Conservation (phyloP, 108 stramenopile genomes). For the Ochromonas danica region DNA sequence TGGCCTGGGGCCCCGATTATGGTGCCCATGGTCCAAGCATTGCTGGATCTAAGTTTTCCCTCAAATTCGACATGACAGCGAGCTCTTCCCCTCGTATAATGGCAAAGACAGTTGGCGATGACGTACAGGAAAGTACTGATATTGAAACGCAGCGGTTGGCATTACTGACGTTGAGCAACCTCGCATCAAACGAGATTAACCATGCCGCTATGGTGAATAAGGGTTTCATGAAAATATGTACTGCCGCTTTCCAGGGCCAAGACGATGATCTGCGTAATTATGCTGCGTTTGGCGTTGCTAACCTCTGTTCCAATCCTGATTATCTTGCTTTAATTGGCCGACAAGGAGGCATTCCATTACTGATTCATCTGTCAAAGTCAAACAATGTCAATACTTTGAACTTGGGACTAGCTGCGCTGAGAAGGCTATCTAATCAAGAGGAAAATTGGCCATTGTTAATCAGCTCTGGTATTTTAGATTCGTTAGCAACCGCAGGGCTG, state of each 20-base stretch:
- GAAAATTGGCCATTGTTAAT: slow-evolving; percentile 62
- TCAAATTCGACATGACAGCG: neutral
- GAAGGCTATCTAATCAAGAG: slow-evolving; percentile 60
- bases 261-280: slow-evolving; percentile 52
- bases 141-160: slow-evolving; percentile 57
- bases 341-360: slow-evolving; percentile 56
- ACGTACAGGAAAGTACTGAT: slow-evolving; percentile 28
- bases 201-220: slow-evolving; percentile 57
- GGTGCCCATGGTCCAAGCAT: neutral
- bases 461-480: slow-evolving; percentile 50
- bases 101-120: neutral
- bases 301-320: slow-evolving; percentile 64
- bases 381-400: slow-evolving; percentile 60
- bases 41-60: neutral
- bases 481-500: slow-evolving; percentile 56
- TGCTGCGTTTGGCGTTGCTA: slow-evolving; percentile 67
- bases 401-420: slow-evolving; percentile 65
- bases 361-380: slow-evolving; percentile 58
- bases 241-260: neutral
- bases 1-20: slow-evolving; percentile 8
- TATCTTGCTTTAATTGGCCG: slow-evolving; percentile 60
- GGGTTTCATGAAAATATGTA: slow-evolving; percentile 53
- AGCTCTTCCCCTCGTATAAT: too few relatives aligned
- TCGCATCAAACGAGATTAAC: slow-evolving; percentile 68
- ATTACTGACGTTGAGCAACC: slow-evolving; percentile 65